phyloP scores from a whole-genome alignment of 129 eudicot genomes.

The Chrysanthemum makinoi region DNA sequence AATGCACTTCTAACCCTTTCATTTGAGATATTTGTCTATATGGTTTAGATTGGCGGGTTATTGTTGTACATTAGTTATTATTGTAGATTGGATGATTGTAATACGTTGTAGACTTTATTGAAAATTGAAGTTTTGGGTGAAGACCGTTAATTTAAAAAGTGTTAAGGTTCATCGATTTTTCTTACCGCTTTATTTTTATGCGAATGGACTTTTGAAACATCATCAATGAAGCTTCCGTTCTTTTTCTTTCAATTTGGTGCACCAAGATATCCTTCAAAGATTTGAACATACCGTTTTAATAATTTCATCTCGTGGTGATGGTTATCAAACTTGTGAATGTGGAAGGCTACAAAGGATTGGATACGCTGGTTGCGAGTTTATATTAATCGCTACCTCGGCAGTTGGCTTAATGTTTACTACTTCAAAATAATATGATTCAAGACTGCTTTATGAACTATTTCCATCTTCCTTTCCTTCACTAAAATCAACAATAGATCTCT shows the following conservation, averaged over 20 bases:
- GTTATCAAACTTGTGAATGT: constrained; percentile 81
- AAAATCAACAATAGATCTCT: not conserved
- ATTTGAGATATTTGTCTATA: not conserved
- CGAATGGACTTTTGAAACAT: too few relatives aligned
- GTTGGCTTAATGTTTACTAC: constrained; percentile 31
- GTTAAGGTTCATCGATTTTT: not conserved
- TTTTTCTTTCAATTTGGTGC: too few relatives aligned
- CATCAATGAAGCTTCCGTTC: too few relatives aligned
- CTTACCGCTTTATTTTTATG: not conserved
- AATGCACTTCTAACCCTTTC: not conserved
- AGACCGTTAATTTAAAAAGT: not conserved
- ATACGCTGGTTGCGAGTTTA: constrained; percentile 96
- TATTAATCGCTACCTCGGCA: constrained; percentile 92
- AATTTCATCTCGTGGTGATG: constrained; percentile 18
- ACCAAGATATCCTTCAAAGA: not conserved
- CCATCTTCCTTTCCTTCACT: not conserved
- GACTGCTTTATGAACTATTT: constrained; percentile 11
- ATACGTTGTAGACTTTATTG: not conserved
- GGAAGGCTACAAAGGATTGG: constrained; percentile 98
- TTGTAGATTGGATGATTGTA: constrained; percentile 5
- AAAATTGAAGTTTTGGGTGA: not conserved
- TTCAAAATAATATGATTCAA: constrained; percentile 10
- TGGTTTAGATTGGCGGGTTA: not conserved
- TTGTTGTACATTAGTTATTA: constrained; percentile 3
- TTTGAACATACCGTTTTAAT: constrained; percentile 13